Conservation (phyloP, 176 grass and related monocot species). For the Poa pratensis region DNA sequence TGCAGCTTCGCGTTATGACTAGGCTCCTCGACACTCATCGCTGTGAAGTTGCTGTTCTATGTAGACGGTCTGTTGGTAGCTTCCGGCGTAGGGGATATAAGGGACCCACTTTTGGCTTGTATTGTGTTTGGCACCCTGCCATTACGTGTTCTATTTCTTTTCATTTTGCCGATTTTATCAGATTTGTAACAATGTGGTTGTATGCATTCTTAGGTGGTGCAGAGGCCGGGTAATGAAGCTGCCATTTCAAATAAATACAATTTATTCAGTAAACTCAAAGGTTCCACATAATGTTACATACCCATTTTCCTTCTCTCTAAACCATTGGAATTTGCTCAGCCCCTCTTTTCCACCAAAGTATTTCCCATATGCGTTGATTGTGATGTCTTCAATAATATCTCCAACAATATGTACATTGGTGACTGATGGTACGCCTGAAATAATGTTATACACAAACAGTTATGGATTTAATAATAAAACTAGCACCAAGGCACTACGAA, state of each 20-base stretch:
- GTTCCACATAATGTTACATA: conserved; percentile 44
- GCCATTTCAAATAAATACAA: neutral
- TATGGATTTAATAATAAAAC: conserved; percentile 19
- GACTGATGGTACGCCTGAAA: conserved; percentile 93
- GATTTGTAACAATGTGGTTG: neutral
- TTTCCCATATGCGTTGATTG: conserved; percentile 64
- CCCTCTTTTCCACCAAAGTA: conserved; percentile 98
- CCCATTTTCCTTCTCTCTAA: conserved; percentile 82
- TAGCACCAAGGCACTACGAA: neutral
- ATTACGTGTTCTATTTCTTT: neutral
- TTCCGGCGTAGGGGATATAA: neutral
- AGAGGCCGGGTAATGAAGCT: neutral
- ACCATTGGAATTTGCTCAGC: conserved; percentile 84
- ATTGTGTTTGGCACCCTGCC: neutral
- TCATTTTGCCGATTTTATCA: neutral
- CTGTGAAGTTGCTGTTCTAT: neutral
- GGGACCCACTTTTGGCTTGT: neutral
- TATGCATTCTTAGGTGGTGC: neutral
- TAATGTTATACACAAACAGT: conserved; percentile 37
- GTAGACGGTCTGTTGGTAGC: neutral
- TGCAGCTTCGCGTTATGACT: neutral
- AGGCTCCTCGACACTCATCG: neutral
- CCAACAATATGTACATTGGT: conserved; percentile 75
- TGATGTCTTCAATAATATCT: conserved; percentile 82
- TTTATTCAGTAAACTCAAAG: conserved; percentile 25